Conservation (phyloP, 2,329 filamentous ascomycete genomes). For the Colletotrichum musicola region DNA sequence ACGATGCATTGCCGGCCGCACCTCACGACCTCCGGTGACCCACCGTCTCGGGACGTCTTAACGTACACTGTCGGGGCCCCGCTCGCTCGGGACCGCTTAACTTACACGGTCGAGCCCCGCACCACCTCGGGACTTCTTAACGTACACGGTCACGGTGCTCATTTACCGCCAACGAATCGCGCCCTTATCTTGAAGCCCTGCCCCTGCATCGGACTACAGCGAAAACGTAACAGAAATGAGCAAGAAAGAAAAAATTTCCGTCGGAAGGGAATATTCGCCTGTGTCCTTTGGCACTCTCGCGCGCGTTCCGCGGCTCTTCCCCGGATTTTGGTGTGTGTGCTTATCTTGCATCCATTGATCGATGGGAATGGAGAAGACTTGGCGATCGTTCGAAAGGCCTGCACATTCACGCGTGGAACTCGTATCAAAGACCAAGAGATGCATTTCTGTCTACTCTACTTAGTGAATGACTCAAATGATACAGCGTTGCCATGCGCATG, state of each 20-base stretch:
- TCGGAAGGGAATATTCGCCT: neutral
- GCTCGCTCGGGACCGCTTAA: slow-evolving; percentile 19
- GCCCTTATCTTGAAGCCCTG: slow-evolving; percentile 16
- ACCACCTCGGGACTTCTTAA: neutral
- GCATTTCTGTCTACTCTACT: neutral
- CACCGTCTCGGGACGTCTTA: slow-evolving; percentile 20
- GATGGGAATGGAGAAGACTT: too few species aligned
- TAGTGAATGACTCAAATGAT: neutral
- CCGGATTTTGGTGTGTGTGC: too few species aligned
- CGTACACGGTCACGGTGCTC: neutral
- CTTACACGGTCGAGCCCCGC: slow-evolving; percentile 28
- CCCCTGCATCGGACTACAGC: slow-evolving; percentile 1
- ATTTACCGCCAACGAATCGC: slow-evolving; percentile 8
- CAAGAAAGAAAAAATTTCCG: neutral
- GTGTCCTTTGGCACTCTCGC: neutral
- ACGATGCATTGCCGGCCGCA: slow-evolving; percentile 5
- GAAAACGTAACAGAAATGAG: slow-evolving; percentile 15
- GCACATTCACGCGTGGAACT: too few species aligned
- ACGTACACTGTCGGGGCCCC: slow-evolving; percentile 12
- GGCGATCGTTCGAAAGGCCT: too few species aligned
- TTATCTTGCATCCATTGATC: too few species aligned
- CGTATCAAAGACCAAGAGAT: neutral
- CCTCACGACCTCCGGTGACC: slow-evolving; percentile 20
- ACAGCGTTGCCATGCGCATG: neutral
- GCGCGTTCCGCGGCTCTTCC: too few species aligned